Conservation (phyloP, 306 rosid genomes). For the Quercus glauca region DNA sequence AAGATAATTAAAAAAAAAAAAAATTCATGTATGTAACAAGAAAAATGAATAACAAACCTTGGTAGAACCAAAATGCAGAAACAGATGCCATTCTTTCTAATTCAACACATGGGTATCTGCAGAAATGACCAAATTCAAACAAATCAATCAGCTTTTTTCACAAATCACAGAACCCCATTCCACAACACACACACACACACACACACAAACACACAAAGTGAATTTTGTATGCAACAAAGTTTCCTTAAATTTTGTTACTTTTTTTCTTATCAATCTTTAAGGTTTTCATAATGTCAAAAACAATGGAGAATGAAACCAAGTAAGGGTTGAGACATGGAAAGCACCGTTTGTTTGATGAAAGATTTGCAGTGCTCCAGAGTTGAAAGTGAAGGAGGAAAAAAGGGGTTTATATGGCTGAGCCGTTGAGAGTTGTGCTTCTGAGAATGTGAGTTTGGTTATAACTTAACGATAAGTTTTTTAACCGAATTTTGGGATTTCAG, state of each 20-base stretch:
- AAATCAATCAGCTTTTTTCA: background rate
- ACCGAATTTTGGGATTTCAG: background rate
- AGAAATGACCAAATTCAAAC: background rate
- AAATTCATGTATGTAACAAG: background rate
- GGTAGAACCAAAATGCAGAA: conserved; percentile 39
- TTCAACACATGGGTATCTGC: background rate
- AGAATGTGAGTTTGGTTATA: background rate
- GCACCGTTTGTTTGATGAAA: background rate
- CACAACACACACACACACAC: background rate
- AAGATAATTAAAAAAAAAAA: background rate
- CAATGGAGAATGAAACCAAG: background rate
- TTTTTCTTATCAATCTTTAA: background rate
- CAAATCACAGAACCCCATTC: background rate
- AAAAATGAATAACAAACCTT: conserved; percentile 20
- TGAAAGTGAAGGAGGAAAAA: background rate
- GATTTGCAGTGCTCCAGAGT: too few relatives aligned
- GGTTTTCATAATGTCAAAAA: background rate
- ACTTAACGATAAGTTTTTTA: background rate
- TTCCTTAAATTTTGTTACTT: background rate
- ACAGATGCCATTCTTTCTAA: conserved; percentile 38
- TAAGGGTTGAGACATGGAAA: background rate
- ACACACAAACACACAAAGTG: background rate
- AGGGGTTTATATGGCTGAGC: too few relatives aligned
- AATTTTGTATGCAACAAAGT: background rate
- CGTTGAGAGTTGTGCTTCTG: background rate